Conservation (phyloP, 352 stramenopile genomes). For the Phytophthora meadii region DNA sequence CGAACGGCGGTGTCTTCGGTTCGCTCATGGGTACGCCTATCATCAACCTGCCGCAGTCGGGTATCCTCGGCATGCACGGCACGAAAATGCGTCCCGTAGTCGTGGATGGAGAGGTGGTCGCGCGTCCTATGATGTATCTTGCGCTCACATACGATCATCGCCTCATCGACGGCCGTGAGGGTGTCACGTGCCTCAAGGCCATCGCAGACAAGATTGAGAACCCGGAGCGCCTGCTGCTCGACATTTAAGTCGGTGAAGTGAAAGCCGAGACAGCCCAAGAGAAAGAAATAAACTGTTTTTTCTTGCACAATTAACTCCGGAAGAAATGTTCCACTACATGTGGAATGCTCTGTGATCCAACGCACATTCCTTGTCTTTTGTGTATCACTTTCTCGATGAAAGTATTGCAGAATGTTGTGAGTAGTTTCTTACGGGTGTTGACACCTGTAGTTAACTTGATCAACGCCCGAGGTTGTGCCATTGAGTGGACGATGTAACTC, state of each 20-base stretch:
- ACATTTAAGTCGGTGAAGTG: conserved; percentile 81
- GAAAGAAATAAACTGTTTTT: conserved; percentile 19
- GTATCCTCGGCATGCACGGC: conserved; percentile 99
- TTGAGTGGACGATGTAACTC: conserved; percentile 47
- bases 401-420: conserved; percentile 45
- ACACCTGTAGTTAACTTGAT: conserved; percentile 43
- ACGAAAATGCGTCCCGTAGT: conserved; percentile 98
- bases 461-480: conserved; percentile 46
- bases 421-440: conserved; percentile 40
- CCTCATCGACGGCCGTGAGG: conserved; percentile 98
- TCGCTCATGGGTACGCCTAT: conserved; percentile 99
- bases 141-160: conserved; percentile 99
- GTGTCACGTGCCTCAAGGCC: conserved; percentile 98
- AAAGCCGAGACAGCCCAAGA: conserved; percentile 9
- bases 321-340: conserved; percentile 49
- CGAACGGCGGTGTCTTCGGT: conserved; percentile 93
- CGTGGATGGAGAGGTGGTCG: conserved; percentile 94
- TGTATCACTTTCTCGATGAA: conserved; percentile 41
- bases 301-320: conserved; percentile 15
- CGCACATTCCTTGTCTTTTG: conserved; percentile 26
- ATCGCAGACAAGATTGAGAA: conserved; percentile 99
- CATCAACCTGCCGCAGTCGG: conserved; percentile 99
- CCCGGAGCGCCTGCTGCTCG: conserved; percentile 95
- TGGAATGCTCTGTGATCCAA: conserved; percentile 37
- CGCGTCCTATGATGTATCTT: conserved; percentile 99